A percentile compares a stretch with the other conserved stretches of the same genome.
Evolutionary conservation across 1,284 basidiomycete genomes (phyloP).

Genomic region (Tilletia caries): DNA sequence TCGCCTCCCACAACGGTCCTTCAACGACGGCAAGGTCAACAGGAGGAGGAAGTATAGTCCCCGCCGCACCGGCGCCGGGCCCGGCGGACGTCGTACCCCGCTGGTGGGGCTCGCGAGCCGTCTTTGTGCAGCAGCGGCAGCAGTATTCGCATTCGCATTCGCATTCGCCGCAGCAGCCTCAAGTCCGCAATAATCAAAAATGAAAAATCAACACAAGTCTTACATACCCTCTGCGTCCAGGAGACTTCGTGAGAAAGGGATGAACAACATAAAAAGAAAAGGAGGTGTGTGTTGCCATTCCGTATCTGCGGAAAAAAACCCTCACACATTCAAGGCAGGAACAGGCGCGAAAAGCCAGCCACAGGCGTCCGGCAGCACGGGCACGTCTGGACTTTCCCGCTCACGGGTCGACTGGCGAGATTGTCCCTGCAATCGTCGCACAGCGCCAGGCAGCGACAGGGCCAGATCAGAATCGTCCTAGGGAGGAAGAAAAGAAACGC

Average conservation of each 20-base stretch:
- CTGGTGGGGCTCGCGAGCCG: conserved; percentile 11
- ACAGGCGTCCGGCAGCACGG: conserved; percentile 45
- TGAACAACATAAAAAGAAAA: no score
- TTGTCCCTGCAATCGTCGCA: conserved; percentile 47
- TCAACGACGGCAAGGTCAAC: no score
- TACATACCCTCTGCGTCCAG: no score
- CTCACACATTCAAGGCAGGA: conserved; percentile 38
- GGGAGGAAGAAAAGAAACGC: neutral
- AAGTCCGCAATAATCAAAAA: neutral
- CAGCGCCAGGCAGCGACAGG: conserved; percentile 49
- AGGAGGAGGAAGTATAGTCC: no score
- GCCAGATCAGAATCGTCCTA: conserved; percentile 30
- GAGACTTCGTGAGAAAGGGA: no score
- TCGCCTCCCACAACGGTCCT: no score
- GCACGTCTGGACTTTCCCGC: conserved; percentile 29
- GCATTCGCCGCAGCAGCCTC: neutral
- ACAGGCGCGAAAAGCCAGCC: conserved; percentile 37
- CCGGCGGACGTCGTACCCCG: neutral
- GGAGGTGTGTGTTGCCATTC: no score
- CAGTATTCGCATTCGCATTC: neutral
- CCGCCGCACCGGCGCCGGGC: no score
- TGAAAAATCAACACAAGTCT: no score
- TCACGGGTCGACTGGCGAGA: conserved; percentile 31
- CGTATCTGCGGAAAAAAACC: no score
- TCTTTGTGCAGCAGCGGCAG: neutral